phyloP scores from a whole-genome alignment of 225 moss, liverwort and hornwort genomes.

The Marchantia paleacea region DNA sequence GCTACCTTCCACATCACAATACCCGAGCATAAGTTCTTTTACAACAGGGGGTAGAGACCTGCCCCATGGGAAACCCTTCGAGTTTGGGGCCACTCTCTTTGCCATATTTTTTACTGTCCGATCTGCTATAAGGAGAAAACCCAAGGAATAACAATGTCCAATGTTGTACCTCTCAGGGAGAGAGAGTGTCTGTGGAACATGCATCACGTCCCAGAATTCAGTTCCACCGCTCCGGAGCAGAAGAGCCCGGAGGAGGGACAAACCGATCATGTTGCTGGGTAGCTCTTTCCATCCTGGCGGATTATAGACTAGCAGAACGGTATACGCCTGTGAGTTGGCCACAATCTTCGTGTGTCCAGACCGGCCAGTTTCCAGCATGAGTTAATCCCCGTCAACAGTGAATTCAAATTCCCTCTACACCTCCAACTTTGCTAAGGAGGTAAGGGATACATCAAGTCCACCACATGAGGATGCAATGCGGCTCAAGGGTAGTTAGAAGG shows the following conservation, averaged over 20 bases:
- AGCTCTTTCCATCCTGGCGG: no score
- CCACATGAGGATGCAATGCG: neutral
- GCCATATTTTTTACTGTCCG: no score
- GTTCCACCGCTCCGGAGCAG: no score
- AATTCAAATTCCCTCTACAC: neutral
- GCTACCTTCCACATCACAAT: no score
- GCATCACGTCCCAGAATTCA: no score
- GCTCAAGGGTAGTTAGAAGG: neutral
- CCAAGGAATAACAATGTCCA: no score
- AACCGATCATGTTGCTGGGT: no score
- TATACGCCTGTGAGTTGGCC: neutral
- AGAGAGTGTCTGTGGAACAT: no score
- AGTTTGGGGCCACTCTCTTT: neutral
- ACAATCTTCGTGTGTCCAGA: neutral
- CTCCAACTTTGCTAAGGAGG: slow-evolving; percentile 1
- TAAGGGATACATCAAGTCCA: neutral
- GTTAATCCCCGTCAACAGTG: neutral
- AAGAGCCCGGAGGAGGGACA: no score
- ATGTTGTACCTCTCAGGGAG: no score
- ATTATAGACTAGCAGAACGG: neutral
- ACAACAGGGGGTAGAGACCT: neutral
- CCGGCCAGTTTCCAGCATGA: neutral
- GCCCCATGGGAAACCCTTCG: slow-evolving; percentile 7
- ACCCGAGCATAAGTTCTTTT: neutral
- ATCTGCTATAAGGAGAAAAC: no score